These are phyloP conservation scores for Taiozyma sp. DNA, from an alignment of 1,139 yeast genomes.

Conservation along the genomic window DNA sequence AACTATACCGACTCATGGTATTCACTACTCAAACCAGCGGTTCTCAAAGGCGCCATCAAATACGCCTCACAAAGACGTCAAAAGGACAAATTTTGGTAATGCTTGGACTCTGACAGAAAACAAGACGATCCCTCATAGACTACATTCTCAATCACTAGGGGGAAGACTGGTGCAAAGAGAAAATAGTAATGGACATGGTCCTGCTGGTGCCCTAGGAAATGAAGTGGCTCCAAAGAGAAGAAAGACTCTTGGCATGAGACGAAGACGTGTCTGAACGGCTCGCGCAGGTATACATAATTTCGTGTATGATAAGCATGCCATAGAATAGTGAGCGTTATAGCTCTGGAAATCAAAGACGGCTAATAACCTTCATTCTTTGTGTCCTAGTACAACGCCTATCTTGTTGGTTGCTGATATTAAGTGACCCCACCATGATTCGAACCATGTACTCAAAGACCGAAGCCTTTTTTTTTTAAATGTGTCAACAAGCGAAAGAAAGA, in stretches of 20 bases:
- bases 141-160: not conserved
- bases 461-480: not conserved
- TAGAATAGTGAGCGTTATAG: too few relatives aligned
- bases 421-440: too few relatives aligned
- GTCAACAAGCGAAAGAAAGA: not conserved
- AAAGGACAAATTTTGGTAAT: not conserved
- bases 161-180: not conserved
- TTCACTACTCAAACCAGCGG: not conserved
- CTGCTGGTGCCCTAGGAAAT: not conserved
- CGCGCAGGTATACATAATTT: too few relatives aligned
- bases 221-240: slow-evolving; percentile 2
- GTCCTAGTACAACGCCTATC: too few relatives aligned
- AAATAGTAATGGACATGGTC: not conserved
- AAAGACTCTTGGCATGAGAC: slow-evolving; percentile 15
- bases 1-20: not conserved
- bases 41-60: not conserved
- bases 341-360: too few relatives aligned
- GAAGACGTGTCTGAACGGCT: slow-evolving; percentile 5
- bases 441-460: too few relatives aligned
- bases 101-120: not conserved
- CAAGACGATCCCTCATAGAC: not conserved
- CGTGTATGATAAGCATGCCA: too few relatives aligned
- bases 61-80: not conserved
- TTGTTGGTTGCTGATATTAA: too few relatives aligned
- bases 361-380: too few relatives aligned